These are phyloP conservation scores for Sclerotiophoma versabilis DNA, from an alignment of 2,329 filamentous ascomycete genomes.

Conservation along the genomic window DNA sequence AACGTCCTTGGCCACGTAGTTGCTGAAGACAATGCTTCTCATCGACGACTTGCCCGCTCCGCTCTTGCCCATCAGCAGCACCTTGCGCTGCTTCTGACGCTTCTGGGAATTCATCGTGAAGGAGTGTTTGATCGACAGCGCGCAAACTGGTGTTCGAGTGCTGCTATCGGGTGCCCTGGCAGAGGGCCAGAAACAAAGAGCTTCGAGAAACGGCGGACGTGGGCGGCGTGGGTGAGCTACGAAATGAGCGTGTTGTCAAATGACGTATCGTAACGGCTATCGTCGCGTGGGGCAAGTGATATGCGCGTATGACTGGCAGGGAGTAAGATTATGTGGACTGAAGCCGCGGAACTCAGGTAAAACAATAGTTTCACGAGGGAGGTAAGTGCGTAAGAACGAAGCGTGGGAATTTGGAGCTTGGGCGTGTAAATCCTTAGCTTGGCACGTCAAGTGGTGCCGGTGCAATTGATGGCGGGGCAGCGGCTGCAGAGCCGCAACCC, in stretches of 20 bases:
- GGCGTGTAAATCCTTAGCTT: slow-evolving; percentile 7
- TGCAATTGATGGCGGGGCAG: slow-evolving; percentile 12
- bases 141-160: neutral
- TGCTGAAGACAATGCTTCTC: slow-evolving; percentile 98
- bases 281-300: slow-evolving; percentile 2
- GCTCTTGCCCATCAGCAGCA: slow-evolving; percentile 79
- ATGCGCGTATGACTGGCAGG: neutral
- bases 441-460: slow-evolving; percentile 3
- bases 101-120: slow-evolving; percentile 49
- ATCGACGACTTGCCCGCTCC: slow-evolving; percentile 98
- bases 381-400: slow-evolving; percentile 1
- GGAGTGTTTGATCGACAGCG: neutral
- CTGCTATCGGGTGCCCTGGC: neutral
- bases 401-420: slow-evolving; percentile 17
- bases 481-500: slow-evolving; percentile 13
- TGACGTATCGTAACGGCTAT: slow-evolving; percentile 16
- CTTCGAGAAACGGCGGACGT: neutral
- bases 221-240: neutral
- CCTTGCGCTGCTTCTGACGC: slow-evolving; percentile 62
- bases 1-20: slow-evolving; percentile 97
- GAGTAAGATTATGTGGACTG: neutral
- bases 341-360: neutral
- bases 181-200: neutral
- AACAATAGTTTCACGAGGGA: slow-evolving; percentile 1
- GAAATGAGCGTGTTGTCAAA: slow-evolving; percentile 5